Base-by-base conservation (phyloP, 1,139 yeast species). In the Pneumocystis canis region DNA sequence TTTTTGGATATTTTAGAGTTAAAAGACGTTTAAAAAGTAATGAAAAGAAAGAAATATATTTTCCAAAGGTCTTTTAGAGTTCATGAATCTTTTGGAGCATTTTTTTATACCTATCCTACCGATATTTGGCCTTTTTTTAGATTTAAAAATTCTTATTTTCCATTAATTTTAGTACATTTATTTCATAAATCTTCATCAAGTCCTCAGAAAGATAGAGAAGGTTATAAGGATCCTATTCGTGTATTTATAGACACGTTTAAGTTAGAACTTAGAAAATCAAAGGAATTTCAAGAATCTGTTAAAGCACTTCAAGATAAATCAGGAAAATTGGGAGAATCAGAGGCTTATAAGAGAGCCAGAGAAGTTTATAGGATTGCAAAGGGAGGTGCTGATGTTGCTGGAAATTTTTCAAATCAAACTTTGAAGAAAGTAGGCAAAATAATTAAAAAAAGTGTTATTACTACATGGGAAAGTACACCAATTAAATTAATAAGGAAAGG, bases 381-480 rank as follows among this genome's bases (percentile, higher is more conserved):
- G 14, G 64, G 57, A 54, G 62, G 59, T 9, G 66, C 65, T 9
- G 20, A 28, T n/a, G 32, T 20, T 16, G 54, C 30, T 11, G 32
- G 30, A 40, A 35, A 31, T 59, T 89, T 89, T 57, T 88, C 96
- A 9, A 90, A 95, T 2, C 82, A 85, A 72, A 87, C 89, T 59
- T 47, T 89, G 65, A 82, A 83, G 69, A 87, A 87, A 75, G 92
- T 97, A 1, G 97, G 97, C n/a, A 89, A 87, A 70, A 94, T 85
- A 41, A 89, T 92, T 37, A 98, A 97, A 63, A 85, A 82, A 63
- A 95, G 84, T 59, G 98, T 97, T 2, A 80, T 82, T 59, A 85
- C 85, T 67, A 97, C 97, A 0, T 94, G 99, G 99, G 97, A 94
- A 66, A 89, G 97, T 1, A 89, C 92, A 40, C 87, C 92, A 60